Base-by-base conservation (phyloP, 2,329 filamentous ascomycete species). In the Tolypocladium album region DNA sequence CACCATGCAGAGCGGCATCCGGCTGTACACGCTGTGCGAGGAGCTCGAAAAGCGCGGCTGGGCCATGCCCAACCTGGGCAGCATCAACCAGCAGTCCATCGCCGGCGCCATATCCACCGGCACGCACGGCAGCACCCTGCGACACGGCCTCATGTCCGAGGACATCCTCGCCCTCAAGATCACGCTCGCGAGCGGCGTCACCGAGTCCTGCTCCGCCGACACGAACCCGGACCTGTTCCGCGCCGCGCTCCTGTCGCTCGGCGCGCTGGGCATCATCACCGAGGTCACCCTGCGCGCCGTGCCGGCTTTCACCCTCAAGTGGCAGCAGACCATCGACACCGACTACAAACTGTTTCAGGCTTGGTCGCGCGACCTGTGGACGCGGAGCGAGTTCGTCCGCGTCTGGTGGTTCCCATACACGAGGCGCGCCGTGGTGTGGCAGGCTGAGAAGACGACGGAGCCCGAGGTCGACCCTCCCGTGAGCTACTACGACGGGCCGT, bases 321-420 rank as follows among this genome's bases (percentile, higher is more conserved):
- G 94, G 94, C 78, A 82, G 59, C 94, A 97, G 76, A 86, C 86
- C 9, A 82, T 97, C 61, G 84, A 90, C 63, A 75, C 85, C 1
- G 87, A 97, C 62, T 71, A 78, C 53, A 80, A 83, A 55, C 82
- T 96, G 63, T 79, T 96, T 56, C 77, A 80, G 13, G 79, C 82
- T 8, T 97, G 94, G 91, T 75, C 86, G 22, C 79, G 77, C 8
- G 82, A 82, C 40, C 79, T 97, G 17, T 97, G 94, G 93, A 90
- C 84, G 1, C 82, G 86, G 62, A 85, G 87, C 62, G 92, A 97
- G 73, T 99, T 93, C 69, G 90, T 95, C 34, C 84, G 94, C 36
- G 91, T 97, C 36, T 99, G 94, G 93, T 99, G 94, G 94, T 87
- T 96, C 70, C 94, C 94, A 0, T 96, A 97, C 75, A 91, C 89